phyloP scores from a whole-genome alignment of 257 asterid species.

The Prunella vulgaris region DNA sequence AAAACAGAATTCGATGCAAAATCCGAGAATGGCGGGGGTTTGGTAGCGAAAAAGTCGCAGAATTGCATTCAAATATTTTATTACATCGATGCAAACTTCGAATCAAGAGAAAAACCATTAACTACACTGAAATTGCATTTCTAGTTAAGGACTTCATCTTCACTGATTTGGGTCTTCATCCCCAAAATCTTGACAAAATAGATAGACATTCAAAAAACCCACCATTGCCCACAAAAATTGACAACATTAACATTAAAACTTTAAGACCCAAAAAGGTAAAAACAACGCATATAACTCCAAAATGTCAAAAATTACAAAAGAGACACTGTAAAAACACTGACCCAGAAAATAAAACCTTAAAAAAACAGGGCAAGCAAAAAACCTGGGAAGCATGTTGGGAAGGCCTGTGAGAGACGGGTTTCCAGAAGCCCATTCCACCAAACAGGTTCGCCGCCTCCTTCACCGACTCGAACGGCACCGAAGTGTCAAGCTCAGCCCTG shows the following conservation, averaged over 20 bases:
- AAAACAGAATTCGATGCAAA: slow-evolving; percentile 66
- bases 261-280: background rate
- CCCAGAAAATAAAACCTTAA: slow-evolving; percentile 9
- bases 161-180: background rate
- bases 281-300: background rate
- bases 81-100: slow-evolving; percentile 11
- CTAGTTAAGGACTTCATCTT: no score
- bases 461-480: slow-evolving; percentile 91
- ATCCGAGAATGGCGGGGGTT: slow-evolving; percentile 45
- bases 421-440: slow-evolving; percentile 97
- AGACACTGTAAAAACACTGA: background rate
- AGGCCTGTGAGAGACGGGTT: slow-evolving; percentile 51
- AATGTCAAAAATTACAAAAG: background rate
- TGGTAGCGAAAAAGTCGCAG: slow-evolving; percentile 41
- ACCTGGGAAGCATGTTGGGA: slow-evolving; percentile 35
- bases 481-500: slow-evolving; percentile 81
- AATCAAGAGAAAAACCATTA: slow-evolving; percentile 1
- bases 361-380: slow-evolving; percentile 5
- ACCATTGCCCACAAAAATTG: background rate
- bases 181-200: background rate
- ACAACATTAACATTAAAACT: no score
- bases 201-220: background rate
- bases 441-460: slow-evolving; percentile 84
- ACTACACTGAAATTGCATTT: background rate
- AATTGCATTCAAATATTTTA: slow-evolving; percentile 27